Conservation (phyloP, 345 rosid species). For the Erysimum cheiranthoides region DNA sequence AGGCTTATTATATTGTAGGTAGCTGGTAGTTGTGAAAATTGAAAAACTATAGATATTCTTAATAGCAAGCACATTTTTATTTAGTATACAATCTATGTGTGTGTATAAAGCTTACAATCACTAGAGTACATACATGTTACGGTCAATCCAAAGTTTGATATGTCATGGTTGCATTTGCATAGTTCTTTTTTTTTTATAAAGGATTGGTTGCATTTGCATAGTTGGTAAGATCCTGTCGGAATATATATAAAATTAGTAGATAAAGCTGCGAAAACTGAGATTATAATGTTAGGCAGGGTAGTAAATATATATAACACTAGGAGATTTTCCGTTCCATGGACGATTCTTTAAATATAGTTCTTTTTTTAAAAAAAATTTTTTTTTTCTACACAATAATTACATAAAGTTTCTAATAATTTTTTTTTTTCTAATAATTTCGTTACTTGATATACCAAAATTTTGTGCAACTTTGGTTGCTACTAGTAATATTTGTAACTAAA, state of each 20-base stretch:
- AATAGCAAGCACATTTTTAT: constrained; percentile 3
- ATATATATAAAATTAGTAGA: background rate
- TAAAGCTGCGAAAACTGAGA: background rate
- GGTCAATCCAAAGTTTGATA: constrained; percentile 19
- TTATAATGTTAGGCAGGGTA: background rate
- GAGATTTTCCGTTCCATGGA: background rate
- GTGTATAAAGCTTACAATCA: background rate
- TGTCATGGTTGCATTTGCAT: constrained; percentile 22
- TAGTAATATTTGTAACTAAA: background rate
- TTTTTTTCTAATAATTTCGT: background rate
- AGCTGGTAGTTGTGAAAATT: constrained; percentile 33
- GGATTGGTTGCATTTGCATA: constrained; percentile 14
- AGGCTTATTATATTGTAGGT: constrained; percentile 26
- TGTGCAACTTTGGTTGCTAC: background rate
- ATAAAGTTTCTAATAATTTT: background rate
- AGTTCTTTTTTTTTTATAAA: background rate
- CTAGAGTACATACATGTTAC: constrained; percentile 1
- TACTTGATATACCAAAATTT: background rate
- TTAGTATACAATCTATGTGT: background rate
- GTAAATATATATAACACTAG: no score
- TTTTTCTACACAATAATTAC: background rate
- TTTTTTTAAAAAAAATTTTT: background rate
- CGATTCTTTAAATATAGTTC: background rate
- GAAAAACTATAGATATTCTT: constrained; percentile 11
- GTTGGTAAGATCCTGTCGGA: constrained; percentile 19